Conservation (phyloP, 495 filamentous ascomycete genomes). For the Massariosphaeria phaeospora region DNA sequence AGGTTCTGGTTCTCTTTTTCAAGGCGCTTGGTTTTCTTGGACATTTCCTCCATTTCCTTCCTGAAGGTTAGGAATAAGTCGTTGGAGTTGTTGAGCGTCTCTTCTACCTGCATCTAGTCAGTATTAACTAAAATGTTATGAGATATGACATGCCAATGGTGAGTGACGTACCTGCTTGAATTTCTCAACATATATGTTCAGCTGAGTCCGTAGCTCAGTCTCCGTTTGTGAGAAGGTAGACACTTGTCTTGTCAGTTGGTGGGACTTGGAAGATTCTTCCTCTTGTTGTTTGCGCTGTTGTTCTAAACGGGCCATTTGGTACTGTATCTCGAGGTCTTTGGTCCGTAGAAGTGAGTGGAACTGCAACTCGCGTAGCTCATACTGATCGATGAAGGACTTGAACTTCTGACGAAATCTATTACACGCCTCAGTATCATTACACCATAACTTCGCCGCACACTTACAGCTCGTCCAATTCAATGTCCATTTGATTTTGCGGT, state of each 20-base stretch:
- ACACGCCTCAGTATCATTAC: too few relatives aligned
- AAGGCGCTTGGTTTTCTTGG: slow-evolving; percentile 94
- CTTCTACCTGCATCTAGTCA: slow-evolving; percentile 72
- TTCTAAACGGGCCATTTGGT: slow-evolving; percentile 78
- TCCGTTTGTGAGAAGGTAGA: slow-evolving; percentile 96
- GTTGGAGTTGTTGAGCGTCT: slow-evolving; percentile 97
- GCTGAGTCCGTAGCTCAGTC: slow-evolving; percentile 83
- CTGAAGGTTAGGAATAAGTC: slow-evolving; percentile 96
- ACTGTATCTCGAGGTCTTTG: slow-evolving; percentile 95
- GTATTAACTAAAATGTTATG: slow-evolving; percentile 29
- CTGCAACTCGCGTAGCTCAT: slow-evolving; percentile 86
- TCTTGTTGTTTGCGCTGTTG: slow-evolving; percentile 84
- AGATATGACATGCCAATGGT: slow-evolving; percentile 13
- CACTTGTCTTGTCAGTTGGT: slow-evolving; percentile 82
- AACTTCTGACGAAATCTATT: slow-evolving; percentile 84
- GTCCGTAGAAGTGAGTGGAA: slow-evolving; percentile 83
- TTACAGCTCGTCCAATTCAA: slow-evolving; percentile 84
- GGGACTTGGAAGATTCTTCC: slow-evolving; percentile 67
- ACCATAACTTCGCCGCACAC: too few relatives aligned
- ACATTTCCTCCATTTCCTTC: slow-evolving; percentile 99
- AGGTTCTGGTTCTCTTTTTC: slow-evolving; percentile 93
- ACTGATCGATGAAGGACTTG: slow-evolving; percentile 91
- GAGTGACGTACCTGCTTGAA: slow-evolving; percentile 85
- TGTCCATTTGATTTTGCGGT: slow-evolving; percentile 49
- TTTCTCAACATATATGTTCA: slow-evolving; percentile 98